Evolutionary conservation across 768 basidiomycete genomes (phyloP).

Genomic region (Podaxis sp.): DNA sequence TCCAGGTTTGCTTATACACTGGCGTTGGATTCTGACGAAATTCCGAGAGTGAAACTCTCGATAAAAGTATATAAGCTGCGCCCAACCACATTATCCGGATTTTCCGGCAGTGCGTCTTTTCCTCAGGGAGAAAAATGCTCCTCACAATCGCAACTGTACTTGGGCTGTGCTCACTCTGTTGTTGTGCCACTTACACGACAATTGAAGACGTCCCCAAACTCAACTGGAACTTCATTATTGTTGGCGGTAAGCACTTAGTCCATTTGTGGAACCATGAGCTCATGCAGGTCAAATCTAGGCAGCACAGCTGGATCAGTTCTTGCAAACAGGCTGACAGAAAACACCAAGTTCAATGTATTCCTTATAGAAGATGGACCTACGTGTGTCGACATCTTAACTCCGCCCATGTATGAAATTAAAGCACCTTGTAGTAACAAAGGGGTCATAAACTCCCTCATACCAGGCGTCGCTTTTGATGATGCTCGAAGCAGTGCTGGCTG

Average conservation of each 20-base stretch:
- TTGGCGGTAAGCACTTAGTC: constrained; percentile 17
- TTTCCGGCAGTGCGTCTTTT: no score
- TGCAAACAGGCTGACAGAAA: constrained; percentile 24
- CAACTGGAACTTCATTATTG: constrained; percentile 15
- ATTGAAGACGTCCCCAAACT: constrained; percentile 4
- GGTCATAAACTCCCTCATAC: neutral
- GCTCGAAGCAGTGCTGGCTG: neutral
- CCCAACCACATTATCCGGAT: neutral
- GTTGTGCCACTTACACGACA: neutral
- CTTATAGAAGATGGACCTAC: constrained; percentile 14
- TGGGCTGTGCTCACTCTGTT: neutral
- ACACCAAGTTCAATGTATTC: constrained; percentile 11
- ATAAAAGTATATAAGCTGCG: neutral
- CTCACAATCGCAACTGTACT: neutral
- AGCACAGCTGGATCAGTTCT: constrained; percentile 25
- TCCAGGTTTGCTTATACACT: no score
- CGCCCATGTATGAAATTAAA: neutral
- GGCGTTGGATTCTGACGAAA: no score
- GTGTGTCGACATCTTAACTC: constrained; percentile 1
- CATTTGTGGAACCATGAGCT: neutral
- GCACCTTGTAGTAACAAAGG: neutral
- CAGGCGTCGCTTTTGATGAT: neutral
- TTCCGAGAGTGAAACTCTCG: neutral
- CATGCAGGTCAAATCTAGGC: constrained; percentile 12
- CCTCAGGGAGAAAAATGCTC: neutral